Evolutionary conservation across 2,329 filamentous ascomycete species (phyloP).

Genomic region (Trichophyton rubrum): DNA sequence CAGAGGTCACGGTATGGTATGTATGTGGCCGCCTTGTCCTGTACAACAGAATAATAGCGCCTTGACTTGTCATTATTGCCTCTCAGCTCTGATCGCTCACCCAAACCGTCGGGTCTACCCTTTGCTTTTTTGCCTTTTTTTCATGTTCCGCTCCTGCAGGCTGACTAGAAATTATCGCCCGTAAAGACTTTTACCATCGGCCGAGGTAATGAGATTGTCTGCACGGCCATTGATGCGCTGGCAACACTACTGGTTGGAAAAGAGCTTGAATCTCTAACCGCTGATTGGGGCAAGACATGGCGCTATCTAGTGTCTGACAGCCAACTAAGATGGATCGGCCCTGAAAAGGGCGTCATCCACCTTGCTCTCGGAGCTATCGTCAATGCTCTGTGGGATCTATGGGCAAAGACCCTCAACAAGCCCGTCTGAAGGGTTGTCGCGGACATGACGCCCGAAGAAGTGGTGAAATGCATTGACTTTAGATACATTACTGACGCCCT

Average conservation of each 20-base stretch:
- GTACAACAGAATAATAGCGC: no score
- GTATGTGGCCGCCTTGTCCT: background rate
- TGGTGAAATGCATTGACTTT: slow-evolving; percentile 83
- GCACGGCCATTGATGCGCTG: slow-evolving; percentile 66
- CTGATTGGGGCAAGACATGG: slow-evolving; percentile 81
- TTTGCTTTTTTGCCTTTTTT: background rate
- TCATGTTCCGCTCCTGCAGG: background rate
- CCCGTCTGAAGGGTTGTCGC: slow-evolving; percentile 83
- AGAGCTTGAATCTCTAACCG: slow-evolving; percentile 62
- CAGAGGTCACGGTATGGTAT: slow-evolving; percentile 33
- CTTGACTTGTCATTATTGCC: no score
- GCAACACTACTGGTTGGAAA: slow-evolving; percentile 63
- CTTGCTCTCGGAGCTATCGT: slow-evolving; percentile 79
- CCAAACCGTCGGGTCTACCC: background rate
- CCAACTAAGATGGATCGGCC: slow-evolving; percentile 86
- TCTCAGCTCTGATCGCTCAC: background rate
- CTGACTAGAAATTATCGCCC: background rate
- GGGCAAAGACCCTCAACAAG: slow-evolving; percentile 75
- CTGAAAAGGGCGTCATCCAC: slow-evolving; percentile 88
- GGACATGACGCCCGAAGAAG: slow-evolving; percentile 79
- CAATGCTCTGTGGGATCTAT: slow-evolving; percentile 91
- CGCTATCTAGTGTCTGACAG: slow-evolving; percentile 81
- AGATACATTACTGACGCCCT: slow-evolving; percentile 90
- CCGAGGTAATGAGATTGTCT: slow-evolving; percentile 86
- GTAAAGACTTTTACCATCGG: slow-evolving; percentile 35